These are phyloP conservation scores for Solanum hybrid DNA, from an alignment of 305 asterid genomes.

Conservation along the genomic window DNA sequence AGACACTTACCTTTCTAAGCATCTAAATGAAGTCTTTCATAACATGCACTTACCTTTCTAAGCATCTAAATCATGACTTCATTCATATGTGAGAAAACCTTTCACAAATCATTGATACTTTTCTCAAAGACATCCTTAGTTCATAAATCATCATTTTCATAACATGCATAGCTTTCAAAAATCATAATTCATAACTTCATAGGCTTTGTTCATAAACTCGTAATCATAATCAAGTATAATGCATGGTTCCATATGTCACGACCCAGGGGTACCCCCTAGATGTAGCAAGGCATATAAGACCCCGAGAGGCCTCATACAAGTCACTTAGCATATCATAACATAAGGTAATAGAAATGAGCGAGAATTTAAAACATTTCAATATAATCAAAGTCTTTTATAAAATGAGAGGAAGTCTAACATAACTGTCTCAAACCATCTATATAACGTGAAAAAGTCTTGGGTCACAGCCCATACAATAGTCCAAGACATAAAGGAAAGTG, in stretches of 20 bases:
- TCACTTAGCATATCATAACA: too few relatives aligned
- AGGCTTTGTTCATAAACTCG: background rate
- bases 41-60: background rate
- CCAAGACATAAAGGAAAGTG: too few relatives aligned
- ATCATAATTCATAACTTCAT: background rate
- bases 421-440: too few relatives aligned
- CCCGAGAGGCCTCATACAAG: too few relatives aligned
- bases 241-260: background rate
- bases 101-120: background rate
- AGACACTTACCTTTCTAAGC: background rate
- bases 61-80: background rate
- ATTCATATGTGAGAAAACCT: background rate
- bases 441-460: too few relatives aligned
- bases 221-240: background rate
- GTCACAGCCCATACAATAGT: too few relatives aligned
- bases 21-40: background rate
- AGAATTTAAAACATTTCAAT: too few relatives aligned
- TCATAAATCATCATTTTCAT: background rate
- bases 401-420: too few relatives aligned
- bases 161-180: background rate
- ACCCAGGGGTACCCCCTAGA: too few relatives aligned
- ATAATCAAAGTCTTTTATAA: too few relatives aligned
- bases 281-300: too few relatives aligned
- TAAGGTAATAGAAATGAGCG: too few relatives aligned
- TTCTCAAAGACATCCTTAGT: background rate